Evolutionary conservation across 2,329 filamentous ascomycete genomes (phyloP), one percentile per base, ranked within the genome.

Genomic region (Diaporthe capsici): DNA sequence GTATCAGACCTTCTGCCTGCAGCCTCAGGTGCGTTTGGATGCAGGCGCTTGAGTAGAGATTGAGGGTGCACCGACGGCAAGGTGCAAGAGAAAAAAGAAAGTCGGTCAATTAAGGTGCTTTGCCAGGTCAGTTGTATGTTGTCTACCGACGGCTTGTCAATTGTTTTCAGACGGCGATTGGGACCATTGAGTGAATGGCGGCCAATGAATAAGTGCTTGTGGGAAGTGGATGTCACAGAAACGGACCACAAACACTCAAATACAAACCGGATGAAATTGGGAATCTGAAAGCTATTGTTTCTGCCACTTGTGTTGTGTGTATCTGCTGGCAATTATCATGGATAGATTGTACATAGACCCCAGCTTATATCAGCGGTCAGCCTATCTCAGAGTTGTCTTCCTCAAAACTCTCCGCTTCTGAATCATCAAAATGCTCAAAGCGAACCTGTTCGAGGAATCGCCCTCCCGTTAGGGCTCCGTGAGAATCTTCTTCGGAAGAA

Each of bases 321-420:
- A 60, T 25, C 7, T 39, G 34, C 34, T 4, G 15, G 49, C n/a
- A 25, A 3, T 0, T 1, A 25, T n/a, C 2, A 1, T 58, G 34
- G 34, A 34, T 1, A 25, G 22, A 15, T n/a, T 37, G 17, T 2
- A n/a, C 20, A n/a, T 13, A 58, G 31, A 15, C 20, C 2, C 34
- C 34, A 34, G 34, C 34, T 37, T 5, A 17, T 17, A 28, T 28
- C 28, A 39, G 47, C 12, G 47, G 51, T 51, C 31, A 68, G 15
- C 22, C 31, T 53, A 68, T 53, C 22, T 53, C 63, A 39, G 47
- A 68, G 49, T 9, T 68, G 22, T 68, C 31, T 15, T 37, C 63
- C 22, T 51, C 28, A 9, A 20, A 51, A 20, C 28, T 37, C 28
- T 34, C 63, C 12, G 31, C 22, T 47, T 22, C 63, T 25, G 44